Evolutionary conservation across 2,329 filamentous ascomycete species (phyloP).

Genomic region (Aspergillus carbonarius): DNA sequence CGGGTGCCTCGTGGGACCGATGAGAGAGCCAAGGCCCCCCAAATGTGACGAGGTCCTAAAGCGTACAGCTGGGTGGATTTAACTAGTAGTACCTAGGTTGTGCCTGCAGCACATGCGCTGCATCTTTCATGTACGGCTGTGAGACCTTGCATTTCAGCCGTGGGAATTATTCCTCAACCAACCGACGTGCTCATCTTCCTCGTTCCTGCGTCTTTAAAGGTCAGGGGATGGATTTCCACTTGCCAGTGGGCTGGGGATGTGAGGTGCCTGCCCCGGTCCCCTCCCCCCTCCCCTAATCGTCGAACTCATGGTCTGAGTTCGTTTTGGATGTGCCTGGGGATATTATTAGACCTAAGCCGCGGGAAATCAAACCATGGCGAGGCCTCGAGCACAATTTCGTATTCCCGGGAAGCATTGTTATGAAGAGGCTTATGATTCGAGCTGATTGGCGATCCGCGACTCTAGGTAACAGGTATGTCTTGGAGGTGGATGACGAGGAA

Average conservation of each 20-base stretch:
- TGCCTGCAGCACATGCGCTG: conserved; percentile 11
- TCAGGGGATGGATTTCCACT: neutral
- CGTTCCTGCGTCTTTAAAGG: neutral
- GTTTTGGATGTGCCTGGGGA: neutral
- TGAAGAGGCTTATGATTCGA: neutral
- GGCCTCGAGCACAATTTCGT: neutral
- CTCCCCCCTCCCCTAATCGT: too few species aligned
- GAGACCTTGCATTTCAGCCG: conserved; percentile 19
- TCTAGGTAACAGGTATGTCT: too few species aligned
- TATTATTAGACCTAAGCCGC: neutral
- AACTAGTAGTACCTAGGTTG: neutral
- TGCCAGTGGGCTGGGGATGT: neutral
- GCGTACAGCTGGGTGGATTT: conserved; percentile 11
- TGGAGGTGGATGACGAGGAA: neutral
- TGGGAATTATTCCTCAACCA: conserved; percentile 1
- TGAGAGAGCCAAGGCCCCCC: conserved; percentile 5
- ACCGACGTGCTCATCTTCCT: neutral
- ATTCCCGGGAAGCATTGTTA: neutral
- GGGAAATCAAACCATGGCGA: neutral
- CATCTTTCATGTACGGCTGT: conserved; percentile 13
- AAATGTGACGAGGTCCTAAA: conserved; percentile 15
- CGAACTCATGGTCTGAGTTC: conserved; percentile 5
- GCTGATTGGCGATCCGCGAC: neutral
- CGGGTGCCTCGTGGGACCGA: conserved; percentile 16
- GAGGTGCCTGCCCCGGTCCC: neutral